A percentile compares a stretch with the other conserved stretches of the same genome.
Conservation (phyloP, 768 basidiomycete species). For the Kwoniella botswanensis region DNA sequence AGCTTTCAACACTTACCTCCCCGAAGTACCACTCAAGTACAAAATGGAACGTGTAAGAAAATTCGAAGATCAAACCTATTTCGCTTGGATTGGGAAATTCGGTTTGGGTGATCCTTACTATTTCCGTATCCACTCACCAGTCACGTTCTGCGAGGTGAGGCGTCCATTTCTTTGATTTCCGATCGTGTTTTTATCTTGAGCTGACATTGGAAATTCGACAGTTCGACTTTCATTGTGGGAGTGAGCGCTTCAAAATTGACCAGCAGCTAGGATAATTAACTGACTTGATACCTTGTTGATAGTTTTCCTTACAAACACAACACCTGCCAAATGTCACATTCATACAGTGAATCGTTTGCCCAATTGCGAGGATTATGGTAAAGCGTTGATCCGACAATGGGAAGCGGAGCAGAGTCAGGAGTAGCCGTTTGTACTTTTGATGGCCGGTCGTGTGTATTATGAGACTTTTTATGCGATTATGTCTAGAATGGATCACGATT, state of each 20-base stretch:
- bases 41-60: constrained; percentile 29
- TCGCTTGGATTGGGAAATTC: constrained; percentile 51
- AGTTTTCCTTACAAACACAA: constrained; percentile 53
- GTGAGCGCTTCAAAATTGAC: constrained; percentile 18
- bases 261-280: neutral
- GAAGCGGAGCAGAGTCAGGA: neutral
- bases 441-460: no score
- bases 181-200: neutral
- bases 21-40: constrained; percentile 33
- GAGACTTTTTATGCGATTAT: no score
- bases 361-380: constrained; percentile 50
- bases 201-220: neutral
- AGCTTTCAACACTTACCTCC: constrained; percentile 50
- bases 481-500: no score
- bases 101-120: constrained; percentile 52
- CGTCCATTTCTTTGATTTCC: no score
- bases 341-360: constrained; percentile 49
- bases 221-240: constrained; percentile 56
- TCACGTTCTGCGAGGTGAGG: constrained; percentile 46
- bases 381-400: constrained; percentile 43
- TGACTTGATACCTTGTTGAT: neutral
- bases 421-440: neutral
- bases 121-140: constrained; percentile 51
- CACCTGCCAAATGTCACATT: constrained; percentile 53
- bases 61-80: constrained; percentile 41